Evolutionary conservation across 1,139 yeast genomes (phyloP).

Genomic region (Pneumocystis carinii): DNA sequence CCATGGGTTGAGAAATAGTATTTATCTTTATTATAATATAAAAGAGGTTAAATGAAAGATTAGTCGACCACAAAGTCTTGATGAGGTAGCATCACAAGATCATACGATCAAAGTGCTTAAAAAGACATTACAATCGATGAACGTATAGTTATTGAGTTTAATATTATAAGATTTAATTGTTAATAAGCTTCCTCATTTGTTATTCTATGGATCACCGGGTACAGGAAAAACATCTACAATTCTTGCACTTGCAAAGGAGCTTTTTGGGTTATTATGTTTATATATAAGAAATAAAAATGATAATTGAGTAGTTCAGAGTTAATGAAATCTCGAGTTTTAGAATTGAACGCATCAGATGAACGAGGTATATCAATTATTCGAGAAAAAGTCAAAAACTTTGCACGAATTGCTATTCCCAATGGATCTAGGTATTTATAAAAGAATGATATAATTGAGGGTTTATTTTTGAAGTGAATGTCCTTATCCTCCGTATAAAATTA

Average conservation of each 20-base stretch:
- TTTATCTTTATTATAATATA: slow-evolving; percentile 15
- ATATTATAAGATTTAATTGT: slow-evolving; percentile 1
- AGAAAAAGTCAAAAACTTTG: slow-evolving; percentile 83
- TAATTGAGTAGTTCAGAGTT: slow-evolving; percentile 24
- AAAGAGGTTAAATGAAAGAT: not conserved
- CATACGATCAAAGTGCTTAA: slow-evolving; percentile 78
- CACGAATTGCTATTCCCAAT: slow-evolving; percentile 70
- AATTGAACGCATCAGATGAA: slow-evolving; percentile 90
- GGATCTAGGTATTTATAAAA: slow-evolving; percentile 34
- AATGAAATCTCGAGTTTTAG: slow-evolving; percentile 65
- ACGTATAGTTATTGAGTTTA: slow-evolving; percentile 25
- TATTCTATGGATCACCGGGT: slow-evolving; percentile 95
- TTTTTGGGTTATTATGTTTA: slow-evolving; percentile 37
- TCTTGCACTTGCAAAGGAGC: slow-evolving; percentile 68
- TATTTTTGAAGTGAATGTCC: slow-evolving; percentile 43
- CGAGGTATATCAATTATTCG: slow-evolving; percentile 87
- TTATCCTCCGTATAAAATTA: slow-evolving; percentile 83
- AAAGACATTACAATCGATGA: slow-evolving; percentile 62
- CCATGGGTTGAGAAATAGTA: slow-evolving; percentile 71
- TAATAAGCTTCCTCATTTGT: slow-evolving; percentile 62
- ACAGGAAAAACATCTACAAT: slow-evolving; percentile 94
- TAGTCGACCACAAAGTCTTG: slow-evolving; percentile 62
- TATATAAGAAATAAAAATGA: not conserved
- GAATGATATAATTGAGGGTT: slow-evolving; percentile 26
- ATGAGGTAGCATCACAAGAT: slow-evolving; percentile 83